Conservation (phyloP, 495 filamentous ascomycete species). For the Elaphomyces granulatus region DNA sequence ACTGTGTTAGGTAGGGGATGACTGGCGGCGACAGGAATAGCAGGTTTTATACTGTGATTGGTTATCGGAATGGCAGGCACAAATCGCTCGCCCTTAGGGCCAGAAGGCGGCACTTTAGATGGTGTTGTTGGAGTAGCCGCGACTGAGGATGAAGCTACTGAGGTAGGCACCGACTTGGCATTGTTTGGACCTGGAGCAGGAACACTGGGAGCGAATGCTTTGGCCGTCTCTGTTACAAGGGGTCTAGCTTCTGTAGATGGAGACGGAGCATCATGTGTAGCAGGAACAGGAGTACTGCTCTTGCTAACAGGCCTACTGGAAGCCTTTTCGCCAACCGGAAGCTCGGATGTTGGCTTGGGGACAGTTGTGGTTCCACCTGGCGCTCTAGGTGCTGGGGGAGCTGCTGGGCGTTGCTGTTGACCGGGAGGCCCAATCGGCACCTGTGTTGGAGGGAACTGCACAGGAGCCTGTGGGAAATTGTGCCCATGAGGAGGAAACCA, state of each 20-base stretch:
- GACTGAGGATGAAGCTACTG: constrained; percentile 14
- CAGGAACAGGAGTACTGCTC: constrained; percentile 23
- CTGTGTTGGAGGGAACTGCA: constrained; percentile 38
- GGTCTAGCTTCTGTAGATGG: constrained; percentile 59
- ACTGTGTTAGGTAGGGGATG: constrained; percentile 18
- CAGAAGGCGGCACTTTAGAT: constrained; percentile 37
- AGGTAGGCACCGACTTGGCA: constrained; percentile 8
- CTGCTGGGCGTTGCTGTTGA: constrained; percentile 25
- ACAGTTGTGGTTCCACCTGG: constrained; percentile 12
- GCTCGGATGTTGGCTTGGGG: constrained; percentile 28
- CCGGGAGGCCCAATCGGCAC: constrained; percentile 38
- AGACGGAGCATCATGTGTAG: constrained; percentile 27
- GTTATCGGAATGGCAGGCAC: constrained; percentile 51
- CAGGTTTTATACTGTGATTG: constrained; percentile 23
- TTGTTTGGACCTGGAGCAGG: constrained; percentile 24
- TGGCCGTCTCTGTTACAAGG: constrained; percentile 28
- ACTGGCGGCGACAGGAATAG: constrained; percentile 28
- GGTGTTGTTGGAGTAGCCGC: constrained; percentile 25
- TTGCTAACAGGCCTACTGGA: constrained; percentile 22
- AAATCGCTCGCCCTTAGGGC: constrained; percentile 56
- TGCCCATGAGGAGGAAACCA: constrained; percentile 76
- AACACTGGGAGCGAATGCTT: constrained; percentile 37
- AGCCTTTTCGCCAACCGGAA: constrained; percentile 26
- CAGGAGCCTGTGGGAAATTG: constrained; percentile 51
- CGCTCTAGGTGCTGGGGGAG: constrained; percentile 12